Evolutionary conservation across 2,329 filamentous ascomycete genomes (phyloP).

Genomic region (Furcasterigmium furcatum): DNA sequence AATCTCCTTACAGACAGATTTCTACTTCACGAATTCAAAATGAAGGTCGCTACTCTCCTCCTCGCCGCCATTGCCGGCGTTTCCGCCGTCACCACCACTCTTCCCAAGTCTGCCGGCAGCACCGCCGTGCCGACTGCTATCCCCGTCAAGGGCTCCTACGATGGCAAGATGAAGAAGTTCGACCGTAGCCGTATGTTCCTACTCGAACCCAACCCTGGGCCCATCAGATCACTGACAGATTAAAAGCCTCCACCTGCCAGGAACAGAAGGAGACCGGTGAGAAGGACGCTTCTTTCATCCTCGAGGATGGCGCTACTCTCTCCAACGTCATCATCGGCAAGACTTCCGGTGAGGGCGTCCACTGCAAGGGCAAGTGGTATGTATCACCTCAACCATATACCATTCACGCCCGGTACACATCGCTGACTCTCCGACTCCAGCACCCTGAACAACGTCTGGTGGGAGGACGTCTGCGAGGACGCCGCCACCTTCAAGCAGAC

Average conservation of each 20-base stretch:
- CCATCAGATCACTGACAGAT: too few relatives aligned
- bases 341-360: slow-evolving; percentile 40
- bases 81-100: slow-evolving; percentile 3
- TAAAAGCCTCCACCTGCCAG: slow-evolving; percentile 22
- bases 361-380: slow-evolving; percentile 40
- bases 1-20: neutral
- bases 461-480: slow-evolving; percentile 33
- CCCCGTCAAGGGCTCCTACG: slow-evolving; percentile 33
- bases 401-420: too few relatives aligned
- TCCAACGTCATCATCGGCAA: slow-evolving; percentile 42
- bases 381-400: slow-evolving; percentile 25
- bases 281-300: slow-evolving; percentile 36
- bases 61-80: neutral
- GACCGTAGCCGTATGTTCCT: slow-evolving; percentile 29
- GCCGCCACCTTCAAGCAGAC: slow-evolving; percentile 28
- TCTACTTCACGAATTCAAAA: neutral
- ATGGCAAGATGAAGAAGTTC: slow-evolving; percentile 44
- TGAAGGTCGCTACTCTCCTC: neutral
- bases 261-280: slow-evolving; percentile 35
- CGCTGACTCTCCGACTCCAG: neutral
- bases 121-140: slow-evolving; percentile 33
- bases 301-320: slow-evolving; percentile 36
- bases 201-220: too few relatives aligned
- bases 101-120: slow-evolving; percentile 24
- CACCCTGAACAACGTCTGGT: slow-evolving; percentile 28